These are phyloP conservation scores for Debaryomyces maramus DNA, from an alignment of 805 yeast species.

Conservation along the genomic window DNA sequence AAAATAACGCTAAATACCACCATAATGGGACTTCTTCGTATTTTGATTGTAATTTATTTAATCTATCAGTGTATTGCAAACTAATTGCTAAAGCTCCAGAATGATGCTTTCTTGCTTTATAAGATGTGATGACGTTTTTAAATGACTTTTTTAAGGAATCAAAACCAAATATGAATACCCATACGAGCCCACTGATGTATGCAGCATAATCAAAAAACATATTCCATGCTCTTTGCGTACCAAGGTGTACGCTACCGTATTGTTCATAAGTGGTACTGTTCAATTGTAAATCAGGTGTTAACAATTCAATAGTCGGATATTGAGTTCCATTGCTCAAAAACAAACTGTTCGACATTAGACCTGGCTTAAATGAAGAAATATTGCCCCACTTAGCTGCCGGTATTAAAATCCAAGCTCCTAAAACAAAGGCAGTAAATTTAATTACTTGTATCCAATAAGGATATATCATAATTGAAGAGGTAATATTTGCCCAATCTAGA, in stretches of 20 bases:
- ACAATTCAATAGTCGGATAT: constrained; percentile 44
- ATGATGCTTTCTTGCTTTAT: constrained; percentile 4
- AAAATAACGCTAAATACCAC: constrained; percentile 7
- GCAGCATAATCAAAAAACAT: constrained; percentile 56
- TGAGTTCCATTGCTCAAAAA: constrained; percentile 35
- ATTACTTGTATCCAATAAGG: constrained; percentile 55
- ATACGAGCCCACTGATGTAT: constrained; percentile 46
- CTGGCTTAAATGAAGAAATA: constrained; percentile 30
- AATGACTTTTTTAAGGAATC: constrained; percentile 21
- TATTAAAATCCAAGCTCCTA: constrained; percentile 48
- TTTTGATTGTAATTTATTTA: constrained; percentile 45
- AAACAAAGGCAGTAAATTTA: constrained; percentile 46
- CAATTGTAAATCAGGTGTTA: constrained; percentile 39
- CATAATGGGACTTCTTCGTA: constrained; percentile 19
- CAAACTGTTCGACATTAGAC: constrained; percentile 49
- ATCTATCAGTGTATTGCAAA: constrained; percentile 35
- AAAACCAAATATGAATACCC: constrained; percentile 44
- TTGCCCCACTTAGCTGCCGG: constrained; percentile 49
- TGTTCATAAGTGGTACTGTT: constrained; percentile 46
- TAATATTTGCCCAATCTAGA: constrained; percentile 54
- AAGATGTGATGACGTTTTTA: constrained; percentile 9
- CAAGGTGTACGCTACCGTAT: constrained; percentile 47
- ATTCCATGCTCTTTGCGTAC: constrained; percentile 51
- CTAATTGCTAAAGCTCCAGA: constrained; percentile 11
- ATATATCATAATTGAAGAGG: constrained; percentile 48